Evolutionary conservation across 768 basidiomycete genomes (phyloP).

Genomic region (Punctularia strigosozonata): DNA sequence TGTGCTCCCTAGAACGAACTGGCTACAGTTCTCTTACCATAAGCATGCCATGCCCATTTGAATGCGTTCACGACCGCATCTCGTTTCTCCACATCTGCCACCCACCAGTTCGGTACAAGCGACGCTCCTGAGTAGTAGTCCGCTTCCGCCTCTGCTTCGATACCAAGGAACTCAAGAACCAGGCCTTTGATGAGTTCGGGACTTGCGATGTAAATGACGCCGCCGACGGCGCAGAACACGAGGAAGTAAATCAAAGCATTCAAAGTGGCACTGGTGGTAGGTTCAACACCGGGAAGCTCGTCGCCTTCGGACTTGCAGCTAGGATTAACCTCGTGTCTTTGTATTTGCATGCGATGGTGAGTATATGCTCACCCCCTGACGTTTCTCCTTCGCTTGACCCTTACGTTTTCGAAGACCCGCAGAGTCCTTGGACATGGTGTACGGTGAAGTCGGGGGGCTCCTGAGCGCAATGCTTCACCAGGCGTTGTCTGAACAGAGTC

Average conservation of each 20-base stretch:
- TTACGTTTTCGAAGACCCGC: neutral
- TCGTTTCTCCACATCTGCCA: conserved; percentile 49
- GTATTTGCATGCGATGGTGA: neutral
- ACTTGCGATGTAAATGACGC: neutral
- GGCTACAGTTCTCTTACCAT: conserved; percentile 38
- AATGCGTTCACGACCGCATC: conserved; percentile 72
- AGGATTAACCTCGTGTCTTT: neutral
- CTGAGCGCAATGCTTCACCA: neutral
- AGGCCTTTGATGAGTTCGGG: neutral
- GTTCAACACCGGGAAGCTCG: neutral
- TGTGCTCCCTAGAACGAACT: conserved; percentile 8
- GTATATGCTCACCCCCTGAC: neutral
- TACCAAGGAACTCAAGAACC: neutral
- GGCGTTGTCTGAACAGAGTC: no score
- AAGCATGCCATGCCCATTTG: conserved; percentile 78
- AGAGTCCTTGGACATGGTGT: neutral
- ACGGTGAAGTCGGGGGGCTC: neutral
- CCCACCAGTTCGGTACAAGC: neutral
- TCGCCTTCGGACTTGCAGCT: neutral
- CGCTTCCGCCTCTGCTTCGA: neutral
- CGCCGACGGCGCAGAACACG: neutral
- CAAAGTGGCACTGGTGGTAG: neutral
- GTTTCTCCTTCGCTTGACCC: neutral
- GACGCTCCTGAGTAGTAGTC: neutral
- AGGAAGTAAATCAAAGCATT: neutral